Percentiles rank a stretch among this genome's conserved stretches.
Evolutionary conservation across 495 filamentous ascomycete species (phyloP).

Genomic region (Talaromyces thailandensis): DNA sequence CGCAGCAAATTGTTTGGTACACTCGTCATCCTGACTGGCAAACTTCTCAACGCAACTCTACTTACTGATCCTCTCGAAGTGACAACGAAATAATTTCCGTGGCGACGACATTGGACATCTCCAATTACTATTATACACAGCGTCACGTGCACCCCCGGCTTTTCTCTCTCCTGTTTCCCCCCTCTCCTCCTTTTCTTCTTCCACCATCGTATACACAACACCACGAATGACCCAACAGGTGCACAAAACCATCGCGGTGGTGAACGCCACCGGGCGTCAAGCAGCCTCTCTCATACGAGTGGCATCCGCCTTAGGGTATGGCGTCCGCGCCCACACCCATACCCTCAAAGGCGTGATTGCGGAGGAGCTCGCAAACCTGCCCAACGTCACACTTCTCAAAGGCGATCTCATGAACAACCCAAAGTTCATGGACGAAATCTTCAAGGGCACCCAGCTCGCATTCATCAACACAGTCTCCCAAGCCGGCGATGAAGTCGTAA

Average conservation of each 20-base stretch:
- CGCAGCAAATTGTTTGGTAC: background rate
- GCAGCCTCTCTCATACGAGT: conserved; percentile 88
- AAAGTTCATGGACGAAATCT: conserved; percentile 64
- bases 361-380: conserved; percentile 67
- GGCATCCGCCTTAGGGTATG: conserved; percentile 83
- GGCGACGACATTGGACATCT: background rate
- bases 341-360: conserved; percentile 75
- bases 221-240: conserved; percentile 35
- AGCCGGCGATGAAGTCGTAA: conserved; percentile 86
- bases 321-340: conserved; percentile 80
- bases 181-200: conserved; percentile 8
- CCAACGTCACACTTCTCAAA: conserved; percentile 75
- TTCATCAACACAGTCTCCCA: conserved; percentile 97
- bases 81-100: background rate
- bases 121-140: conserved; percentile 6
- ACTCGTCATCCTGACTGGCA: background rate
- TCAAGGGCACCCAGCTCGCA: conserved; percentile 73
- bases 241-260: conserved; percentile 76
- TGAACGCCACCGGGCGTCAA: conserved; percentile 89
- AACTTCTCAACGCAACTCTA: background rate
- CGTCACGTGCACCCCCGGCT: conserved; percentile 6
- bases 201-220: conserved; percentile 2
- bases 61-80: no score
- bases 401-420: conserved; percentile 69
- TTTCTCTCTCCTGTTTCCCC: conserved; percentile 7